Evolutionary conservation across 495 filamentous ascomycete genomes (phyloP).

Genomic region (Podospora anserina): DNA sequence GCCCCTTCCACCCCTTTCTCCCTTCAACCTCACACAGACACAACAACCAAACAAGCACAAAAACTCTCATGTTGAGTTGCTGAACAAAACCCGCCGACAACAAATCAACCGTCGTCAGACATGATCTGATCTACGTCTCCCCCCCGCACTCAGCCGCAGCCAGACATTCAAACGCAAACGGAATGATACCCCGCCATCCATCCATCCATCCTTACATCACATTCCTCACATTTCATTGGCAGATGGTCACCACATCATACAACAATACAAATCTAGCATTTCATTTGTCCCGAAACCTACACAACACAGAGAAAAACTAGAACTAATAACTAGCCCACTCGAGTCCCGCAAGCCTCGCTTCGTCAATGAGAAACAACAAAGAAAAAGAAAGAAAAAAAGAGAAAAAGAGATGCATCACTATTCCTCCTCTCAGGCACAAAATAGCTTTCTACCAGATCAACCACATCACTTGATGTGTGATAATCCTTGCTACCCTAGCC

Average conservation of each 20-base stretch:
- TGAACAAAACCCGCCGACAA: too few species aligned
- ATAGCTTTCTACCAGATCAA: background rate
- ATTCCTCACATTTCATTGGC: background rate
- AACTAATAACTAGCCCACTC: background rate
- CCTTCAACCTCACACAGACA: background rate
- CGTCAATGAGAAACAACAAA: background rate
- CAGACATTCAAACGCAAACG: background rate
- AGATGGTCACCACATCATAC: background rate
- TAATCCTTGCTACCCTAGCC: background rate
- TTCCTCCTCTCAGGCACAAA: background rate
- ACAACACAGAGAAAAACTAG: background rate
- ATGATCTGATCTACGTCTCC: background rate
- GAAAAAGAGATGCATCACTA: background rate
- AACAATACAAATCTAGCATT: background rate
- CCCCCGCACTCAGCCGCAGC: background rate
- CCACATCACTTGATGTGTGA: background rate
- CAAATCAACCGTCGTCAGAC: background rate
- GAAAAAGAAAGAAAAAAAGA: background rate
- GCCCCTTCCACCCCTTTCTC: slow-evolving; percentile 22
- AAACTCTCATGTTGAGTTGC: background rate
- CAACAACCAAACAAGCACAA: background rate
- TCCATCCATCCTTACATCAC: background rate
- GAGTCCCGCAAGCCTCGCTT: background rate
- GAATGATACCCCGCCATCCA: background rate
- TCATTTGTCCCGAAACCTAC: background rate